phyloP scores from a whole-genome alignment of 2,329 filamentous ascomycete genomes.

The Chrysosporium keratinophilum region DNA sequence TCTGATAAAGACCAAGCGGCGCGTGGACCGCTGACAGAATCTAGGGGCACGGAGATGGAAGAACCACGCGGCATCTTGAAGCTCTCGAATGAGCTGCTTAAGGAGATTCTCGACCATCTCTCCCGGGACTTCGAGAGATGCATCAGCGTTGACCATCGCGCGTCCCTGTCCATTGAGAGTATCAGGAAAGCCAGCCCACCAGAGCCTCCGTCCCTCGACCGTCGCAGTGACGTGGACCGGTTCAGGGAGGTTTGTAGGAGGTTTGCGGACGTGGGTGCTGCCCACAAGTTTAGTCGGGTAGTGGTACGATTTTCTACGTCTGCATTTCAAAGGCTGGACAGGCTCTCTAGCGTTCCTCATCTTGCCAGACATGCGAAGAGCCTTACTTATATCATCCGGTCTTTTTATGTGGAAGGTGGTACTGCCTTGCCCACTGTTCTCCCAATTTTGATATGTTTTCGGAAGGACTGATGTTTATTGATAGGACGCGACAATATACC shows the following conservation, averaged over 20 bases:
- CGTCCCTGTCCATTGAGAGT: slow-evolving; percentile 47
- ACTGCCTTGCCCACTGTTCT: slow-evolving; percentile 9
- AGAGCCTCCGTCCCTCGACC: slow-evolving; percentile 16
- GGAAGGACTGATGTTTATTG: neutral
- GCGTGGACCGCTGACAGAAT: slow-evolving; percentile 9
- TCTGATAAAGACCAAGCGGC: slow-evolving; percentile 12
- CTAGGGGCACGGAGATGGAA: slow-evolving; percentile 16
- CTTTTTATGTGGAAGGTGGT: slow-evolving; percentile 43
- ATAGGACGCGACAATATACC: slow-evolving; percentile 17
- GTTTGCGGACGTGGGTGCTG: slow-evolving; percentile 41
- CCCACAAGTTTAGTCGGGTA: slow-evolving; percentile 42
- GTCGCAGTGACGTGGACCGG: slow-evolving; percentile 17
- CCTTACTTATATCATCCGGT: slow-evolving; percentile 47
- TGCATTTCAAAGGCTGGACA: slow-evolving; percentile 40
- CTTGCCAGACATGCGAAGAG: slow-evolving; percentile 43
- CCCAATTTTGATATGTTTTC: neutral
- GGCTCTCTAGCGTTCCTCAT: slow-evolving; percentile 38
- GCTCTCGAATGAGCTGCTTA: slow-evolving; percentile 41
- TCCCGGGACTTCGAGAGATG: slow-evolving; percentile 43
- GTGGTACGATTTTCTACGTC: slow-evolving; percentile 41
- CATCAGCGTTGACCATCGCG: slow-evolving; percentile 42
- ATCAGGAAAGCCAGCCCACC: slow-evolving; percentile 38
- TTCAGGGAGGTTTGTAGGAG: slow-evolving; percentile 40
- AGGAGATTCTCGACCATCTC: slow-evolving; percentile 43
- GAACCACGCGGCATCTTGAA: slow-evolving; percentile 17